Conservation (phyloP, 2,329 filamentous ascomycete genomes). For the Fusarium praegraminearum region DNA sequence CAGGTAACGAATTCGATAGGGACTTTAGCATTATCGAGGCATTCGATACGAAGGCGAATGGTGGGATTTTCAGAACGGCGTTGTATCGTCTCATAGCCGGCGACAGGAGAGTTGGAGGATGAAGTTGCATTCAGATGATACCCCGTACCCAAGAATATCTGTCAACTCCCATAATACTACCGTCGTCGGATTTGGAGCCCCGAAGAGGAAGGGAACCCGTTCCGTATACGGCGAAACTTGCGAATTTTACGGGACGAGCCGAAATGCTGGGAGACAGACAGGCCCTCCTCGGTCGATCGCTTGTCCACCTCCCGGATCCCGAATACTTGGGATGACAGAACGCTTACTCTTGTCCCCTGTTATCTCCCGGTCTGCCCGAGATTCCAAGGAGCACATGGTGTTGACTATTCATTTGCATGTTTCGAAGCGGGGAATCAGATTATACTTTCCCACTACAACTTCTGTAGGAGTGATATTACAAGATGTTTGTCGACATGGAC, state of each 20-base stretch:
- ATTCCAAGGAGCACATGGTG: slow-evolving; percentile 22
- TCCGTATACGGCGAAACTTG: slow-evolving; percentile 44
- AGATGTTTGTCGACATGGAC: slow-evolving; percentile 16
- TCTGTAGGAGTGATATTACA: not conserved
- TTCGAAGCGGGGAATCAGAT: slow-evolving; percentile 6
- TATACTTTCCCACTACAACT: not conserved
- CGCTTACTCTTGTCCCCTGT: slow-evolving; percentile 29
- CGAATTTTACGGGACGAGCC: slow-evolving; percentile 48
- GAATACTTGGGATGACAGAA: slow-evolving; percentile 37
- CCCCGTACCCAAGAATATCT: slow-evolving; percentile 37
- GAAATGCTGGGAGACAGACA: slow-evolving; percentile 37
- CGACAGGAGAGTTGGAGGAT: slow-evolving; percentile 28
- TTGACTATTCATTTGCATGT: slow-evolving; percentile 8
- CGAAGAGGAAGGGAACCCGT: slow-evolving; percentile 26
- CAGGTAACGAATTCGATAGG: slow-evolving; percentile 20
- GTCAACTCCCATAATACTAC: slow-evolving; percentile 25
- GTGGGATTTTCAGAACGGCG: slow-evolving; percentile 22
- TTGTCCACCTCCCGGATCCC: slow-evolving; percentile 32
- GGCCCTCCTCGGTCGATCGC: slow-evolving; percentile 33
- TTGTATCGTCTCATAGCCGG: slow-evolving; percentile 23
- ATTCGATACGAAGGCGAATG: slow-evolving; percentile 8
- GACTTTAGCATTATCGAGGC: slow-evolving; percentile 16
- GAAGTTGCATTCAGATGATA: slow-evolving; percentile 24
- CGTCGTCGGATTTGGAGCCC: slow-evolving; percentile 16
- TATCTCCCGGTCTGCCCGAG: slow-evolving; percentile 23